A percentile compares a stretch with the other conserved stretches of the same genome.
Evolutionary conservation across 1,139 yeast species (phyloP).

Genomic region (Kodamaea alishanica): DNA sequence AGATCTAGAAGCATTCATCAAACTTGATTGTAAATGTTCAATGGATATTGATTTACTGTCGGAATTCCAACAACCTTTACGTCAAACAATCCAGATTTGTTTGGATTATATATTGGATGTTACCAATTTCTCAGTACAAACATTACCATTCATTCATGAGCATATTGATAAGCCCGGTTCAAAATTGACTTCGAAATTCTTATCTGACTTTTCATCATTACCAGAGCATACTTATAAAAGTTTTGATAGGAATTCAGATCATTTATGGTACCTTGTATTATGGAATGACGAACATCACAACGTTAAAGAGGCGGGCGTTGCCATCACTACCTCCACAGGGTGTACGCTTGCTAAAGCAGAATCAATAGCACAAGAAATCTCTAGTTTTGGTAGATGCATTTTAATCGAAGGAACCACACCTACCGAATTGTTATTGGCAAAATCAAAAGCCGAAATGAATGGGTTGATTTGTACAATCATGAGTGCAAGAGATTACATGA

Average conservation of each 20-base stretch:
- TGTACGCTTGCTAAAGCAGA: conserved; percentile 25
- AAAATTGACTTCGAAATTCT: conserved; percentile 19
- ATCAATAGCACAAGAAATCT: conserved; percentile 33
- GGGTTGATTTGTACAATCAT: conserved; percentile 58
- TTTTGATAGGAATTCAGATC: conserved; percentile 24
- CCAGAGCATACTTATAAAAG: conserved; percentile 30
- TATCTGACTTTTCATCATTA: conserved; percentile 30
- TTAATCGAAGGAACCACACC: conserved; percentile 20
- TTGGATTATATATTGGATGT: conserved; percentile 51
- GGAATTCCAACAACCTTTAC: conserved; percentile 17
- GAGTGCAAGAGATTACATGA: conserved; percentile 44
- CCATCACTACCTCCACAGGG: conserved; percentile 37
- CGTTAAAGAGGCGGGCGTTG: conserved; percentile 43
- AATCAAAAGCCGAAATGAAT: conserved; percentile 37
- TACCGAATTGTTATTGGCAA: conserved; percentile 20
- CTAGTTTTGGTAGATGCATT: conserved; percentile 29
- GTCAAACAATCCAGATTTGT: conserved; percentile 31
- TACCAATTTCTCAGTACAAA: conserved; percentile 31
- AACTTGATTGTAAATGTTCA: conserved; percentile 50
- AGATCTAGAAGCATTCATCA: conserved; percentile 74
- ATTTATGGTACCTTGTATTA: conserved; percentile 45
- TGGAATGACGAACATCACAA: conserved; percentile 78
- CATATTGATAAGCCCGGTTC: conserved; percentile 17
- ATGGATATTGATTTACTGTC: conserved; percentile 6
- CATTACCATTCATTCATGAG: conserved; percentile 36